Evolutionary conservation across 306 rosid species (phyloP), one percentile per base, ranked within the genome.

Genomic region (Sindora glabra): DNA sequence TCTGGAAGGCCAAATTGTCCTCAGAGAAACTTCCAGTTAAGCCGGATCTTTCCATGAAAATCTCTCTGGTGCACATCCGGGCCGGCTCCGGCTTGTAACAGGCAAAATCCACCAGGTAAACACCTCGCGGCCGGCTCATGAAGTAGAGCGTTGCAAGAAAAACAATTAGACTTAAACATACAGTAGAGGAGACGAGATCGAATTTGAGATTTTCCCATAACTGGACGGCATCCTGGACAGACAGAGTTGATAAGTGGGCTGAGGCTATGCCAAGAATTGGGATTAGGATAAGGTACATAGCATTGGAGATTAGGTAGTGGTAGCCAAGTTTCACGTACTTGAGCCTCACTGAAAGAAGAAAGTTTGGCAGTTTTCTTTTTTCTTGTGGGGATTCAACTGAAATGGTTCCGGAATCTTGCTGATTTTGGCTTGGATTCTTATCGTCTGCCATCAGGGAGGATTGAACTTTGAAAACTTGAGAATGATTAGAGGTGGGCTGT

Each of bases 291-390:
- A 91, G 74, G 83, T 83, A 91, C 89, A 87, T 70, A 26, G 87
- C 97, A 29, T 83, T 87, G 41, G 96, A 77, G 70, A 91, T 91
- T 6, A 91, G 14, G 68, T 75, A 83, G 30, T 91, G 97, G 77
- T 91, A 91, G 2, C 96, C 97, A 0, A 91, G 96, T 26, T 91
- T 91, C 17, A 90, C 97, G 19, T 90, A 90, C 56, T 87, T 90
- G 33, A 90, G 87, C 4, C 58, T 73, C 6, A 91, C 95, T 0
- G 97, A 91, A 2, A 71, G 15, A 0, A 87, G 82, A 59, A 91
- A 87, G 59, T 91, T 85, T 0, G 97, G 97, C 2, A 87, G 95
- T 3, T 54, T 62, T 2, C 34, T 45, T 29, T 2, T 64, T 48
- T 69, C 58, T 5, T 3, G 44, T 39, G 25, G 23, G 39, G 55